phyloP scores from a whole-genome alignment of 495 filamentous ascomycete genomes.

The Aspergillus haitiensis region DNA sequence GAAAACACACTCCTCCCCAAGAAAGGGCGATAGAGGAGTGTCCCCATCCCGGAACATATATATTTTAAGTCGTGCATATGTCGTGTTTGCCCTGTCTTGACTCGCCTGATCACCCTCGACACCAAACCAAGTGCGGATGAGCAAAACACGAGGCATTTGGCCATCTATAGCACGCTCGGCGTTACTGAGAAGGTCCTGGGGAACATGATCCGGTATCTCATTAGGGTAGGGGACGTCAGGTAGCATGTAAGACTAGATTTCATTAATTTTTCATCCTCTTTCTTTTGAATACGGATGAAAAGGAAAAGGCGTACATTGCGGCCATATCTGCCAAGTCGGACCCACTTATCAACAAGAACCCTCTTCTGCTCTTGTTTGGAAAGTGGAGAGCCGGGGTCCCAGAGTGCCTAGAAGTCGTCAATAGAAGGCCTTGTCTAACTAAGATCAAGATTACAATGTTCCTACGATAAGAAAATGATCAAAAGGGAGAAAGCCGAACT shows the following conservation, averaged over 20 bases:
- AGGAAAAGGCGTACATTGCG: conserved; percentile 4
- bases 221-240: conserved; percentile 4
- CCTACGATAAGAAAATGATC: conserved; percentile 17
- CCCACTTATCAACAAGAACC: conserved; percentile 13
- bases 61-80: conserved; percentile 6
- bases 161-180: conserved; percentile 13
- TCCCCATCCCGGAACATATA: not conserved
- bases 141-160: conserved; percentile 5
- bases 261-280: not conserved
- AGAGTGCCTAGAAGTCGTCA: conserved; percentile 11
- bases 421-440: not conserved
- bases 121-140: conserved; percentile 24
- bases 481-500: conserved; percentile 16
- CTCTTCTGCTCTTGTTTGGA: conserved; percentile 9
- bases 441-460: not conserved
- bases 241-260: not conserved
- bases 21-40: not conserved
- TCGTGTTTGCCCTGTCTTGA: conserved; percentile 12
- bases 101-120: not conserved
- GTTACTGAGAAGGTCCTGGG: conserved; percentile 11
- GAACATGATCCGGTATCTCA: conserved; percentile 25
- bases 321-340: conserved; percentile 10
- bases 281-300: not conserved
- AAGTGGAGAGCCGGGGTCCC: conserved; percentile 13
- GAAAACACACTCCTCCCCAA: conserved; percentile 11